Base-by-base conservation (phyloP, 257 asterid species). In the Apocynum venetum region DNA sequence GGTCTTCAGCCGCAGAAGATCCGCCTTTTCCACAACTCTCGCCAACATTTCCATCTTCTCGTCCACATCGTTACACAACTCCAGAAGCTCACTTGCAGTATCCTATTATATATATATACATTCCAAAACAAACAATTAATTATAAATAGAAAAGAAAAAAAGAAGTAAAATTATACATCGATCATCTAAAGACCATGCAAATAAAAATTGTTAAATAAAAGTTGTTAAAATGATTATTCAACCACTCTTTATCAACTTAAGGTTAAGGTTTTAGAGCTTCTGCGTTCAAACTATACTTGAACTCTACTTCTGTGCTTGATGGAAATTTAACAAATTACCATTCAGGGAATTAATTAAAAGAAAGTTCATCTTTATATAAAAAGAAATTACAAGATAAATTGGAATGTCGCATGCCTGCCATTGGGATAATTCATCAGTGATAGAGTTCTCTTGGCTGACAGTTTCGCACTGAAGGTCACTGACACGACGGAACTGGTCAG, bases 391-490 rank as follows among this genome's bases (percentile, higher is more conserved):
- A 70, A 13, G 20, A 36, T 52, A 13, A 13, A 13, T 10, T 46
- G 35, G 40, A 55, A 44, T 44, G 6, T 15, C 68, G 74, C 86
- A 52, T 84, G 85, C 98, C 98, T 93, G 97, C 98, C 98, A 93
- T 1, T 84, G 77, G 60, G 86, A 85, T 68, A 89, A 89, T 38
- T 88, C 87, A 19, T 86, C 89, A 43, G 85, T 82, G 78, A 93
- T 87, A 73, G 80, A 82, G 60, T 90, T 89, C 81, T 93, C 98
- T 35, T 80, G 79, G 0, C 82, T 85, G 2, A 93, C 97, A 38
- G 98, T 88, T 75, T 89, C 85, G 43, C 93, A 89, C 78, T 94
- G 98, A 15, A 92, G 91, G 85, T 92, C 97, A 43, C 93, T 94
- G 13, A 94, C 96, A 2, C 93, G 91, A 75, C 86, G 85, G 79